These are phyloP conservation scores for Penicillium sp. DNA, from an alignment of 2,329 filamentous ascomycete genomes.

Conservation along the genomic window DNA sequence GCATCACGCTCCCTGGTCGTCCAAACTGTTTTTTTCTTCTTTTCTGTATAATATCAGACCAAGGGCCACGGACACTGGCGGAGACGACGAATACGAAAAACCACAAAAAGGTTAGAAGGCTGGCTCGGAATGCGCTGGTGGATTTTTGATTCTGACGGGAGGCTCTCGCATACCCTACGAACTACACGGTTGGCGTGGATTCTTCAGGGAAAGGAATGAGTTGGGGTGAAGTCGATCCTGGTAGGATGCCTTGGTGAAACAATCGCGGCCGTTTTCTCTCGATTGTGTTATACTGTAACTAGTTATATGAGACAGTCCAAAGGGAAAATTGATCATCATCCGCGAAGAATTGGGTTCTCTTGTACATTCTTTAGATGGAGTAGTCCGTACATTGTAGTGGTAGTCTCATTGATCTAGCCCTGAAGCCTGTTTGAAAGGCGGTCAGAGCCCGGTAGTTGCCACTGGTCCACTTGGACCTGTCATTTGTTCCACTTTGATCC, in stretches of 20 bases:
- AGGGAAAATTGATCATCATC: slow-evolving; percentile 23
- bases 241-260: slow-evolving; percentile 2
- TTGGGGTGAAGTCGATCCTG: slow-evolving; percentile 5
- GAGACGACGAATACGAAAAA: slow-evolving; percentile 19
- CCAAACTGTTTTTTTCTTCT: slow-evolving; percentile 10
- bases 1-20: slow-evolving; percentile 2
- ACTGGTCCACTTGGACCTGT: slow-evolving; percentile 19
- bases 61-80: slow-evolving; percentile 11
- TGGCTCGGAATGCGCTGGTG: slow-evolving; percentile 13
- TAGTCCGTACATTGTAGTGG: background rate
- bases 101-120: slow-evolving; percentile 29
- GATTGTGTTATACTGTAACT: slow-evolving; percentile 22
- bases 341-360: slow-evolving; percentile 14
- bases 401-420: background rate
- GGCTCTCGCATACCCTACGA: slow-evolving; percentile 17
- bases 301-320: slow-evolving; percentile 18
- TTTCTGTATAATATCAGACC: slow-evolving; percentile 23
- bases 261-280: slow-evolving; percentile 21
- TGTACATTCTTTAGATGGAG: background rate
- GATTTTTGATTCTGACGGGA: slow-evolving; percentile 11
- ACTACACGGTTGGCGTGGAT: slow-evolving; percentile 13
- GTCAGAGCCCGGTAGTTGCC: slow-evolving; percentile 20
- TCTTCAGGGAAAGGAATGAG: slow-evolving; percentile 6
- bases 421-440: slow-evolving; percentile 10
- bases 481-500: slow-evolving; percentile 4